phyloP scores from a whole-genome alignment of 1,284 basidiomycete genomes.

The Fomitopsis betulina region DNA sequence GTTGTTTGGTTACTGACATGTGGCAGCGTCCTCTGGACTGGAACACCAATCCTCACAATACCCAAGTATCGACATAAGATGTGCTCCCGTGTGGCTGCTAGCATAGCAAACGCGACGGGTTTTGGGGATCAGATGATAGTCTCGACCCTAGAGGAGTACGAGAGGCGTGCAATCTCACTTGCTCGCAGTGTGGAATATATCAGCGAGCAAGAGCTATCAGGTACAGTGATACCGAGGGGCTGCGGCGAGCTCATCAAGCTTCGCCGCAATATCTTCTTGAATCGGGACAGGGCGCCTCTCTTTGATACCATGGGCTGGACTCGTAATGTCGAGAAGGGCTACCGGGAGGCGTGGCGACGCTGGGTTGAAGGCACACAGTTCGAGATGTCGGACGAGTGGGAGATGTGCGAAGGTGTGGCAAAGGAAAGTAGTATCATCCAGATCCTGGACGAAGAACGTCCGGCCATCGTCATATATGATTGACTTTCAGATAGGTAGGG shows the following conservation, averaged over 20 bases:
- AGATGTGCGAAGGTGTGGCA: conserved; percentile 27
- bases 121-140: conserved; percentile 53
- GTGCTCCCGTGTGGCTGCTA: conserved; percentile 57
- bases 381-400: conserved; percentile 35
- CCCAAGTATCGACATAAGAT: conserved; percentile 55
- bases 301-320: conserved; percentile 58
- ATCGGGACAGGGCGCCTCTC: conserved; percentile 42
- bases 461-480: conserved; percentile 15
- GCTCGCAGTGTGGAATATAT: conserved; percentile 36
- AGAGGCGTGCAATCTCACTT: conserved; percentile 46
- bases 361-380: conserved; percentile 51
- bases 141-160: conserved; percentile 43
- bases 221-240: conserved; percentile 14
- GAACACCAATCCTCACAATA: conserved; percentile 57
- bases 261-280: conserved; percentile 44
- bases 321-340: conserved; percentile 48
- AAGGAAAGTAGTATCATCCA: conserved; percentile 36
- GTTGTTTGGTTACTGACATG: not conserved
- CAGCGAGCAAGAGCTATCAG: conserved; percentile 14
- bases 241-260: conserved; percentile 38
- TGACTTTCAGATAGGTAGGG: conserved; percentile 2
- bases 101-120: conserved; percentile 53
- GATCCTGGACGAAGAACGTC: conserved; percentile 34
- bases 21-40: conserved; percentile 51
- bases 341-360: conserved; percentile 47